Percentiles rank a stretch among this genome's conserved stretches.
phyloP scores from a whole-genome alignment of 2,329 filamentous ascomycete genomes.

The Talaromyces pinophilus region DNA sequence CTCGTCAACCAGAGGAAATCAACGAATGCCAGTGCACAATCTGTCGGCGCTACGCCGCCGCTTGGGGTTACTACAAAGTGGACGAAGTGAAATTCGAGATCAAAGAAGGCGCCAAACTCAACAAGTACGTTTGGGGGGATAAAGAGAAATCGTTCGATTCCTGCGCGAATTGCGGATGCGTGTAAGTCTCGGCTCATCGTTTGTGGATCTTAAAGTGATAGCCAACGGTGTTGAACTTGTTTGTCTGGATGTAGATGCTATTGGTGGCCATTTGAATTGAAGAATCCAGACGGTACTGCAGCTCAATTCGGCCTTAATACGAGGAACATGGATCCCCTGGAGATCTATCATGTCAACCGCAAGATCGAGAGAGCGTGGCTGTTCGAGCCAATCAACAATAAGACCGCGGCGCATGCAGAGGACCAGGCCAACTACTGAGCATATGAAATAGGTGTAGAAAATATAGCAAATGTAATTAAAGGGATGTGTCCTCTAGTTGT shows the following conservation, averaged over 20 bases:
- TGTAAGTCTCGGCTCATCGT: slow-evolving; percentile 15
- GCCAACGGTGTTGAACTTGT: background rate
- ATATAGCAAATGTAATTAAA: background rate
- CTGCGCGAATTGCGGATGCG: slow-evolving; percentile 17
- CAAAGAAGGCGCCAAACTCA: slow-evolving; percentile 5
- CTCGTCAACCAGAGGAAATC: slow-evolving; percentile 16
- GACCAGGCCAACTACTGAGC: slow-evolving; percentile 19
- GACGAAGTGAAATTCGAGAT: slow-evolving; percentile 16
- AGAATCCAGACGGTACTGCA: slow-evolving; percentile 12
- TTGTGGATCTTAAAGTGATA: background rate
- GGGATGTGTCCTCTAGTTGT: background rate
- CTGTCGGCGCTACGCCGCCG: slow-evolving; percentile 19
- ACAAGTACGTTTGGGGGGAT: slow-evolving; percentile 20
- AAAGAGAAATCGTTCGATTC: slow-evolving; percentile 15
- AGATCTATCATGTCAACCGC: slow-evolving; percentile 15
- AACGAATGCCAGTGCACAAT: slow-evolving; percentile 22
- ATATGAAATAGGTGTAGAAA: background rate
- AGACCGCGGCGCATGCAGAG: slow-evolving; percentile 15
- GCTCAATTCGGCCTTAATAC: slow-evolving; percentile 17
- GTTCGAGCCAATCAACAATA: slow-evolving; percentile 12
- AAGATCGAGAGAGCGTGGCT: slow-evolving; percentile 9
- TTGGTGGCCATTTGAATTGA: slow-evolving; percentile 18
- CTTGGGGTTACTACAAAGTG: slow-evolving; percentile 21
- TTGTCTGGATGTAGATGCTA: slow-evolving; percentile 11
- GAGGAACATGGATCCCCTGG: slow-evolving; percentile 20